Evolutionary conservation across 108 stramenopile genomes (phyloP).

Genomic region (Nitzschia putrida): DNA sequence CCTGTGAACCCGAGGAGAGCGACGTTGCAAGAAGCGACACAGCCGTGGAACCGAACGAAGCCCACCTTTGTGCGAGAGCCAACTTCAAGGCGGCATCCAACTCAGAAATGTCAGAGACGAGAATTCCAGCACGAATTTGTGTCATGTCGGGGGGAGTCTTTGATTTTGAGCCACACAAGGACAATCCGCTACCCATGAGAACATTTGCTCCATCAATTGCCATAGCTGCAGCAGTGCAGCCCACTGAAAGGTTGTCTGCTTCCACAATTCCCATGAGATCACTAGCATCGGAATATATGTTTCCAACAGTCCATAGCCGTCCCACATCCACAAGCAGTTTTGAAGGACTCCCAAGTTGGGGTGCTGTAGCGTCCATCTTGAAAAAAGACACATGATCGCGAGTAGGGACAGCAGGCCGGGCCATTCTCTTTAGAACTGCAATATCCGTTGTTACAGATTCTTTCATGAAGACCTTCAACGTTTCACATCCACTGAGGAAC

Average conservation of each 20-base stretch:
- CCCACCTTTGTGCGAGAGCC: slow-evolving; percentile 50
- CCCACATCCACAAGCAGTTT: slow-evolving; percentile 28
- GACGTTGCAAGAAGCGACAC: slow-evolving; percentile 33
- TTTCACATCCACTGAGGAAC: slow-evolving; percentile 64
- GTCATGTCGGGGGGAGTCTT: background rate
- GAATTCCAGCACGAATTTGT: slow-evolving; percentile 11
- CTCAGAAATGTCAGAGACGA: slow-evolving; percentile 20
- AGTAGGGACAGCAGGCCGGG: slow-evolving; percentile 52
- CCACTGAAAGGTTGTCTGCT: slow-evolving; percentile 40
- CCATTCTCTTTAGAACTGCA: slow-evolving; percentile 56
- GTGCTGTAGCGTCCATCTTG: slow-evolving; percentile 15
- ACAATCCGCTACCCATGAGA: slow-evolving; percentile 24
- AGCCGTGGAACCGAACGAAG: slow-evolving; percentile 42
- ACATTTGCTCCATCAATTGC: slow-evolving; percentile 75
- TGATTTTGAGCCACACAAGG: slow-evolving; percentile 23
- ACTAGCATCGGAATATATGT: slow-evolving; percentile 32
- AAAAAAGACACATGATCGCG: slow-evolving; percentile 42
- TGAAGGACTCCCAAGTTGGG: background rate
- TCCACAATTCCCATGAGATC: slow-evolving; percentile 40
- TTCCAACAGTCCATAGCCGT: slow-evolving; percentile 58
- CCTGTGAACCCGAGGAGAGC: slow-evolving; percentile 15
- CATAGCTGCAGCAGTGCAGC: slow-evolving; percentile 59
- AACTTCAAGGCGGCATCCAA: slow-evolving; percentile 41
- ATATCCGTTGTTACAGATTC: slow-evolving; percentile 54
- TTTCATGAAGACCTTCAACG: slow-evolving; percentile 54